phyloP scores from a whole-genome alignment of 1,284 basidiomycete genomes.

The Sphagnurus paluster region DNA sequence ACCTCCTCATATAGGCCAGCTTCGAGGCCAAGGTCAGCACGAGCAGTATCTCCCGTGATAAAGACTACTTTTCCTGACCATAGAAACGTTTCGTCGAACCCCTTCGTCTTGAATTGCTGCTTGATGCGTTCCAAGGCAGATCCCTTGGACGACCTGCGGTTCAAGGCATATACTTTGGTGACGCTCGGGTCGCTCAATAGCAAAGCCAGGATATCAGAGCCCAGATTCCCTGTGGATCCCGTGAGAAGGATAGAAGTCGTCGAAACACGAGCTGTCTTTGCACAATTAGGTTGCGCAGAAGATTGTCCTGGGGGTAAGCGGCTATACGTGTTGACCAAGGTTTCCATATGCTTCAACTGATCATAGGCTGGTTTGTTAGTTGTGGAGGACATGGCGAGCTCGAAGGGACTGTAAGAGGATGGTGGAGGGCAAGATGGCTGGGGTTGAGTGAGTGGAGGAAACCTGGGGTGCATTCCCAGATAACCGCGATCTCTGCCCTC shows the following conservation, averaged over 20 bases:
- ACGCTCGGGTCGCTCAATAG: conserved; percentile 20
- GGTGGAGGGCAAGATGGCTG: no score
- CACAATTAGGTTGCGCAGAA: no score
- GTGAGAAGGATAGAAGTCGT: conserved; percentile 31
- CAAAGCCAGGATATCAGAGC: conserved; percentile 24
- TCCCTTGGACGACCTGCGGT: conserved; percentile 4
- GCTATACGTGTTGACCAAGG: no score
- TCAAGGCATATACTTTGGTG: conserved; percentile 20
- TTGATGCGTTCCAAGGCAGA: conserved; percentile 4
- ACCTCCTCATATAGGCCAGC: conserved; percentile 4
- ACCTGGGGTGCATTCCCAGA: no score
- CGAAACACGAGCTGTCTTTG: no score
- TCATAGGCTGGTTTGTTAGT: no score
- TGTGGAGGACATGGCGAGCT: no score
- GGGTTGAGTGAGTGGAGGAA: no score
- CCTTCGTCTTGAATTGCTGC: background rate
- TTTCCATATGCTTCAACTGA: no score
- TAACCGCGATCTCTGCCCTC: no score
- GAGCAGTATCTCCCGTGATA: conserved; percentile 7
- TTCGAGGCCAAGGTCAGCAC: conserved; percentile 6
- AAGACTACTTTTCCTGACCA: conserved; percentile 4
- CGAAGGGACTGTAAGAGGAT: no score
- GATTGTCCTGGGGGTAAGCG: no score
- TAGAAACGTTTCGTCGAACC: conserved; percentile 2
- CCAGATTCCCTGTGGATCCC: conserved; percentile 30